Base-by-base conservation (phyloP, 352 stramenopile genomes). In the Phytophthora pinifolia region DNA sequence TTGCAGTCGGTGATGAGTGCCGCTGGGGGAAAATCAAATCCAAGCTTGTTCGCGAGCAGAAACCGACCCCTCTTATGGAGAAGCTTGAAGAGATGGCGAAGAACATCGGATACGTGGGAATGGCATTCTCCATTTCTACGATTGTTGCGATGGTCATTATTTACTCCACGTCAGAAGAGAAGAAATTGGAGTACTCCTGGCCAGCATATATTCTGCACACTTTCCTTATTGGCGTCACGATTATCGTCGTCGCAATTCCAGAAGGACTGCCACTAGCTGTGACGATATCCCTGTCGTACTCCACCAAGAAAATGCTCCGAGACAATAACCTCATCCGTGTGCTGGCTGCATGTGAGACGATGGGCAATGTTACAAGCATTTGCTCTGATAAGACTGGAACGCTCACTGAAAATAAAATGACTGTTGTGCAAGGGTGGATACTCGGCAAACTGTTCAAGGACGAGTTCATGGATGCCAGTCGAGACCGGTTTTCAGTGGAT, bases 261-360 rank as follows among this genome's bases (percentile, higher is more conserved):
- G 94, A 98, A 73, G 94, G 94, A 0, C 60, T 98, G 6, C 94
- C 94, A 12, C 72, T 98, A 7, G 94, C 93, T 0, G 91, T 98
- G 17, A 98, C 94, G 9, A 97, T 98, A 44, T 96, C 89, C 33
- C 73, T 98, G n/a, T 96, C 94, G 6, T 98, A 97, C 54, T 97
- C 84, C 18, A 99, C 92, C 12, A 98, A 97, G 54, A 97, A 98
- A 49, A 99, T 99, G 96, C 96, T 98, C 48, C 89, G 92, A 39
- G 96, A 99, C 69, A 96, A 99, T 69, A 99, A 99, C 65, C 84
- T 99, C 30, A 98, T 99, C 30, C 97, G 97, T 43, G 88, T 98
- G 22, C 75, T 99, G 12, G 88, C 96, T 22, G 96, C 96, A 3
- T 99, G 96, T 62, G 97, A 99, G 72, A 99, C 96, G 1, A 99